Percentiles rank a stretch among this genome's conserved stretches.
These are phyloP conservation scores for Cladosporium velox DNA, from an alignment of 2,329 filamentous ascomycete species.

Conservation along the genomic window DNA sequence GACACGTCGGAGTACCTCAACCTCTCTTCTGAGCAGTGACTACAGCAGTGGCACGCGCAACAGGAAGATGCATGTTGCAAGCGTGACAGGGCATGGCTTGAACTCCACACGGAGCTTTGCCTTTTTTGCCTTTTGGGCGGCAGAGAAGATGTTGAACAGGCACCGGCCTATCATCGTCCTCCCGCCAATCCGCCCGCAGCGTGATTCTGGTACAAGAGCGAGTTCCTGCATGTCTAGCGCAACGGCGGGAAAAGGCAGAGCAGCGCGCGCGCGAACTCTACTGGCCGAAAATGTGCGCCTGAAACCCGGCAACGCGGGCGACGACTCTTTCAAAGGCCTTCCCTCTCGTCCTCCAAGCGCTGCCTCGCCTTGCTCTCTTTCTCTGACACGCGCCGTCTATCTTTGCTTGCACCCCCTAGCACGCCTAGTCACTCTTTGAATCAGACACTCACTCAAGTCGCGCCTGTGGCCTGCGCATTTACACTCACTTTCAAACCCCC, in stretches of 20 bases:
- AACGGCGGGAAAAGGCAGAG: not conserved
- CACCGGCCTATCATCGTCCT: slow-evolving; percentile 5
- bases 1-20: not conserved
- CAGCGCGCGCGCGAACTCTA: not conserved
- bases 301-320: slow-evolving; percentile 7
- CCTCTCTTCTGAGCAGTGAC: not conserved
- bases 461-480: slow-evolving; percentile 23
- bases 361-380: slow-evolving; percentile 9
- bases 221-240: slow-evolving; percentile 9
- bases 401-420: slow-evolving; percentile 7
- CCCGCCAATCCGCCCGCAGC: not conserved
- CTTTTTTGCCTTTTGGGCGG: not conserved
- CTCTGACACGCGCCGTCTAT: slow-evolving; percentile 14
- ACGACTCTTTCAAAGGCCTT: not conserved
- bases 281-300: slow-evolving; percentile 1
- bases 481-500: slow-evolving; percentile 11
- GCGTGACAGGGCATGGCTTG: not conserved
- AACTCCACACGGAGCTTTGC: slow-evolving; percentile 10
- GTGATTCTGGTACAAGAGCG: not conserved
- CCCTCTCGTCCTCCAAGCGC: slow-evolving; percentile 10
- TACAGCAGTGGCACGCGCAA: not conserved
- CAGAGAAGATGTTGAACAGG: slow-evolving; percentile 13
- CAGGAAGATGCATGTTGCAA: slow-evolving; percentile 5
- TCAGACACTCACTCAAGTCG: slow-evolving; percentile 19
- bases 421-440: slow-evolving; percentile 24